phyloP scores from a whole-genome alignment of 352 stramenopile species.

The Halophytophthora batemanensis region DNA sequence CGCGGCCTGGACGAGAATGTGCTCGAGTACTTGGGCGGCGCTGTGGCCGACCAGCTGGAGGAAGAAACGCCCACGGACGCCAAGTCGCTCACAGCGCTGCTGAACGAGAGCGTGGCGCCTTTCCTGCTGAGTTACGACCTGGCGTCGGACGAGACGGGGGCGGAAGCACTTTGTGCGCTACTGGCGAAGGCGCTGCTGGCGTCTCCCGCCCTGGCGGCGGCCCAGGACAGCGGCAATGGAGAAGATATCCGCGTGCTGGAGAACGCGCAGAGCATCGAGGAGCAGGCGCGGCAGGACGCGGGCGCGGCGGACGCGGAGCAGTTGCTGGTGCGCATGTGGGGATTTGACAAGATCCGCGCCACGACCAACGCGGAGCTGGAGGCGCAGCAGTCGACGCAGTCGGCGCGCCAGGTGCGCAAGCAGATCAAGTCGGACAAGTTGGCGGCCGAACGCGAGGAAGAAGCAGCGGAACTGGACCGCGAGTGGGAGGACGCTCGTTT shows the following conservation, averaged over 20 bases:
- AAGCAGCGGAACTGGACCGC: constrained; percentile 63
- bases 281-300: constrained; percentile 48
- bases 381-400: constrained; percentile 67
- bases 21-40: constrained; percentile 65
- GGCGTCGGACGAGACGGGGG: constrained; percentile 37
- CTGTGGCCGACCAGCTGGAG: constrained; percentile 42
- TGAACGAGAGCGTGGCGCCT: constrained; percentile 62
- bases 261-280: constrained; percentile 67
- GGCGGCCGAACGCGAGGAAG: constrained; percentile 49
- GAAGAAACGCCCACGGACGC: constrained; percentile 34
- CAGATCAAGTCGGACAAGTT: constrained; percentile 66
- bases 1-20: constrained; percentile 59
- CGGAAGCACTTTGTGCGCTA: constrained; percentile 32
- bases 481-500: constrained; percentile 79
- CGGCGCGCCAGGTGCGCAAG: constrained; percentile 79
- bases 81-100: constrained; percentile 32
- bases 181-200: constrained; percentile 36
- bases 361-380: constrained; percentile 78
- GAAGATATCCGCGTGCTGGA: constrained; percentile 56
- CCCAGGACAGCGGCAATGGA: constrained; percentile 3
- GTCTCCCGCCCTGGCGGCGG: constrained; percentile 26
- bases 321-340: constrained; percentile 82
- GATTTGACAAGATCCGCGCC: constrained; percentile 82
- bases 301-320: constrained; percentile 53
- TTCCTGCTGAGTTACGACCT: constrained; percentile 67